Base-by-base conservation (phyloP, 129 eudicot species). In the Flaveria sonorensis region DNA sequence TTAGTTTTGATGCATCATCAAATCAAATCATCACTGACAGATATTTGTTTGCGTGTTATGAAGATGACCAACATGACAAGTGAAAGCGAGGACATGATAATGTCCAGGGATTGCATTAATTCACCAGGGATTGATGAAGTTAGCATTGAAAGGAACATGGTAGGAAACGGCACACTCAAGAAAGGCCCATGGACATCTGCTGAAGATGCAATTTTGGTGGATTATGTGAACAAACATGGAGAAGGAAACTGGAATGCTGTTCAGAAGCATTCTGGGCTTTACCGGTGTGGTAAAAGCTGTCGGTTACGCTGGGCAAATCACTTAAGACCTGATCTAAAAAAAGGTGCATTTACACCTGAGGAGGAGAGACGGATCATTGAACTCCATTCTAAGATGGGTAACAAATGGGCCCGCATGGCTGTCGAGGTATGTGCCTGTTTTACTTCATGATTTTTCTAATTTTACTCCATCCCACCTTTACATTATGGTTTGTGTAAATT, bases 361-460 rank as follows among this genome's bases (percentile, higher is more conserved):
- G 98, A 93, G 81, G 98, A 90, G 77, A 83, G 78, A 0, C 79
- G 73, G 3, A 88, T 93, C 62, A 81, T 93, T 79, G 95, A 90
- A 80, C 89, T 93, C 39, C 98, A 93, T 79, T 89, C 96, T 15
- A 87, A 88, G 72, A 87, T 93, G 91, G 98, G 98, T 40, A 93
- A 93, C 79, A 93, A 90, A 79, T 93, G 98, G 98, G 98, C 98
- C 28, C 90, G 92, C 72, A 93, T 93, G 98, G 98, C 98, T 80
- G 86, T 89, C 18, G 93, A 90, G 96, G 96, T 90, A 30, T 39
- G 77, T 78, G 55, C 26, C 68, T 46, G 13, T 76, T 67, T 76
- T 19, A 19, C 75, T 26, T 13, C 32, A 4, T 14, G 10, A 2
- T 23, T 4, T 67, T 16, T 30, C 15, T 74, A 18, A 48, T 23